Base-by-base conservation (phyloP, 768 basidiomycete genomes). In the Xanthoconium stramineum region DNA sequence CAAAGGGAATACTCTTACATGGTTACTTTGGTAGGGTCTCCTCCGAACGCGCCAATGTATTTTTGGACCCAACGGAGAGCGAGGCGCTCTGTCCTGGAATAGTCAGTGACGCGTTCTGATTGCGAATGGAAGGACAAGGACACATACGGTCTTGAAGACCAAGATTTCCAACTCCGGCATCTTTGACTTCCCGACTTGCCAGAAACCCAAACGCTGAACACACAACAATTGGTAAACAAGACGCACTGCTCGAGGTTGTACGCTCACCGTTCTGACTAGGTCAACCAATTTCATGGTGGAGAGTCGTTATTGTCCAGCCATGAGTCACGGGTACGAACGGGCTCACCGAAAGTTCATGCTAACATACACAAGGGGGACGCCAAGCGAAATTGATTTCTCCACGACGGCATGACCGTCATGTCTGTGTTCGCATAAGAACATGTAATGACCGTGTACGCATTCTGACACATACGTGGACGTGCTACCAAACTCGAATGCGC, bases 31-130 rank as follows among this genome's bases (percentile, higher is more conserved):
- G n/a, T 62, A n/a, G 73, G 74, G 57, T 80, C 82, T 14, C 85
- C 85, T 12, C 87, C 86, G 59, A 88, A 89, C 0, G 67, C 66
- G 15, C 60, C 72, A 42, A 88, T 85, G 60, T 88, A 81, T 24
- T 75, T 67, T 61, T 86, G 82, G 0, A 88, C 78, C 86, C 80
- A 83, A 59, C 74, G 59, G 12, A 82, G 63, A 1, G 79, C 81
- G 11, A 72, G 58, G 11, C 71, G 62, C 50, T 70, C 69, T 78
- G 61, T n/a, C n/a, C 14, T 29, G 7, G n/a, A n/a, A n/a, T n/a
- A n/a, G n/a, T n/a, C 28, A 1, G 13, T 2, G 20, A 10, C 7
- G 15, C 40, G 20, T 19, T 11, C 46, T 19, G 4, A 8, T 3
- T 9, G 7, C 19, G 2, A 2, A 8, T 15, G 29, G 2, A 7